Evolutionary conservation across 169 alveolate species (phyloP).

Genomic region (Neospora caninum): DNA sequence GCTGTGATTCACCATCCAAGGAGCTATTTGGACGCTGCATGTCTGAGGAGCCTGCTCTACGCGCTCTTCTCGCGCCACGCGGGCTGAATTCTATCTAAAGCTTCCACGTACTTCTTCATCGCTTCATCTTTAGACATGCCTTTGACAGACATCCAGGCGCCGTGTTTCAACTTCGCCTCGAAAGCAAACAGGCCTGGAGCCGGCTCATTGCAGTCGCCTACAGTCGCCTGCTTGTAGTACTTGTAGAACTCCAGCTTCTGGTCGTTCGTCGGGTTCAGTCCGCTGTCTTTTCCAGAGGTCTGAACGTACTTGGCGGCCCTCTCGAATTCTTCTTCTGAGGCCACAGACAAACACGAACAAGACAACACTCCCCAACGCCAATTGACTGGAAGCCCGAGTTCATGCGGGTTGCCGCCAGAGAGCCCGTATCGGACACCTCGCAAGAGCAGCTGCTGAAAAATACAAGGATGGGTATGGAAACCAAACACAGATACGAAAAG

Average conservation of each 20-base stretch:
- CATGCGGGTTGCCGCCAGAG: too few relatives aligned
- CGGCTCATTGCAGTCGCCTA: constrained; percentile 35
- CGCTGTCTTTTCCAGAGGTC: neutral
- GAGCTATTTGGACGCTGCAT: too few relatives aligned
- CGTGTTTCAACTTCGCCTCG: constrained; percentile 23
- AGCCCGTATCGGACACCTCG: too few relatives aligned
- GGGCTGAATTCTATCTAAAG: constrained; percentile 13
- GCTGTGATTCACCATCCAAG: too few relatives aligned
- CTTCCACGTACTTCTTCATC: constrained; percentile 22
- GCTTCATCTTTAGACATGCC: constrained; percentile 44
- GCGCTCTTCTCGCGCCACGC: constrained; percentile 17
- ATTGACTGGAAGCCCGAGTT: too few relatives aligned
- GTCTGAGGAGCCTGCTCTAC: neutral
- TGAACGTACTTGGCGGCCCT: constrained; percentile 43
- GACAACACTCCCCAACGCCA: neutral
- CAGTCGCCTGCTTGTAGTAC: constrained; percentile 58
- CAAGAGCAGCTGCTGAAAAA: too few relatives aligned
- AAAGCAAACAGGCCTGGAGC: constrained; percentile 29
- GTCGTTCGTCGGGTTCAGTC: constrained; percentile 37
- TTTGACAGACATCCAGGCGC: constrained; percentile 45
- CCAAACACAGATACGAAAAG: too few relatives aligned
- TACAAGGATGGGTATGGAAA: too few relatives aligned
- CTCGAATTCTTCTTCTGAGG: neutral
- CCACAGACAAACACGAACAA: neutral
- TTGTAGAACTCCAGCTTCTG: constrained; percentile 40